Conservation (phyloP, 495 filamentous ascomycete species). For the Neurospora sp. region DNA sequence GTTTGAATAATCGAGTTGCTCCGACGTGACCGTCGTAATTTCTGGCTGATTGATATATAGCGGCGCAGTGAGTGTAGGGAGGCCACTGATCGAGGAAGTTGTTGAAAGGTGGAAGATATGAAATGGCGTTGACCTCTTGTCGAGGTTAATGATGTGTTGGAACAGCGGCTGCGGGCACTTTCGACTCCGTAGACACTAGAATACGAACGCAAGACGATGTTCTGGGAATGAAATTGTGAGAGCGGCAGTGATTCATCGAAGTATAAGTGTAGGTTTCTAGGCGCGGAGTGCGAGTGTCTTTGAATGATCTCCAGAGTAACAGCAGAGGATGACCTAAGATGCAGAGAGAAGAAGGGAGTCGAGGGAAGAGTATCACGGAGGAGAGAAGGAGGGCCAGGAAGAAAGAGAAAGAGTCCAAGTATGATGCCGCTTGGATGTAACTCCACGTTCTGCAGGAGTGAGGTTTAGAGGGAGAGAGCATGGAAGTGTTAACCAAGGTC, state of each 20-base stretch:
- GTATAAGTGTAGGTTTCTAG: not conserved
- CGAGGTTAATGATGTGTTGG: not conserved
- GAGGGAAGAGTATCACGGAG: not conserved
- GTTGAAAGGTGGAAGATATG: not conserved
- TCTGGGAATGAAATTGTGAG: not conserved
- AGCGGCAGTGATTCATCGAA: not conserved
- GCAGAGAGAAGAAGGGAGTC: not conserved
- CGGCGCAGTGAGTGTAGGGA: not conserved
- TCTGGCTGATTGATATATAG: not conserved
- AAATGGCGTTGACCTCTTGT: not conserved
- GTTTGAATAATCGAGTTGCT: not conserved
- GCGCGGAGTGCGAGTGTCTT: not conserved
- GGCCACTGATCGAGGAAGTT: not conserved
- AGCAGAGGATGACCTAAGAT: not conserved
- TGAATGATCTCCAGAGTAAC: not conserved
- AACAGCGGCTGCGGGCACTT: not conserved
- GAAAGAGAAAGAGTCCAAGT: not conserved
- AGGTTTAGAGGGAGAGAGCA: not conserved
- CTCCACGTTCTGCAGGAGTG: not conserved
- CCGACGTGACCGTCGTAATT: not conserved
- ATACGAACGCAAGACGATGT: not conserved
- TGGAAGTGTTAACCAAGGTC: not conserved
- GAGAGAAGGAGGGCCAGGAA: not conserved
- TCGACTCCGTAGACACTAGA: not conserved
- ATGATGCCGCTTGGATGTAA: not conserved